These are phyloP conservation scores for Solanum hybrid DNA, from an alignment of 305 asterid genomes.

Conservation along the genomic window DNA sequence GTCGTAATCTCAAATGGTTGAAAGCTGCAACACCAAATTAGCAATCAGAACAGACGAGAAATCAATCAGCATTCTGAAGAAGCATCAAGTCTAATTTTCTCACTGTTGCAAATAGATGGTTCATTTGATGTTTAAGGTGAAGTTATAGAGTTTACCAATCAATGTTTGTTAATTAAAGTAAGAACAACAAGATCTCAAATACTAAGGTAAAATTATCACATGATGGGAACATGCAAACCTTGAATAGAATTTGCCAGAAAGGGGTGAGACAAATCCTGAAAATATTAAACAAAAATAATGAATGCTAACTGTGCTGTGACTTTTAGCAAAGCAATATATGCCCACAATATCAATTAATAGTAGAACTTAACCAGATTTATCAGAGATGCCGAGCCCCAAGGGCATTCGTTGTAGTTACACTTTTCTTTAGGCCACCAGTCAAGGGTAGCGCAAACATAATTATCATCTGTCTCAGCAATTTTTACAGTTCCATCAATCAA, in stretches of 20 bases:
- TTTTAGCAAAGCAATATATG: background rate
- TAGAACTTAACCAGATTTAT: constrained; percentile 55
- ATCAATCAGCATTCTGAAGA: background rate
- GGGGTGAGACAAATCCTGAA: constrained; percentile 68
- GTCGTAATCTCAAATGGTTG: constrained; percentile 61
- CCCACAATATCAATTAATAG: background rate
- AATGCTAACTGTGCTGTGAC: background rate
- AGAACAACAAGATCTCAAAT: background rate
- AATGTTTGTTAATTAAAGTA: background rate
- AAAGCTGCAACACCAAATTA: constrained; percentile 44
- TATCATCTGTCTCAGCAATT: constrained; percentile 57
- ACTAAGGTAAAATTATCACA: background rate
- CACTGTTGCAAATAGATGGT: background rate
- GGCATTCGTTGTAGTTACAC: constrained; percentile 71
- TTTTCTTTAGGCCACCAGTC: constrained; percentile 97
- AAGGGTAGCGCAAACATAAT: constrained; percentile 74
- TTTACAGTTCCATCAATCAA: constrained; percentile 34
- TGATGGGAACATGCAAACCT: constrained; percentile 41
- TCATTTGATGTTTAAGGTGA: background rate
- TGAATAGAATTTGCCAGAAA: constrained; percentile 53
- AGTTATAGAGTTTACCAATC: background rate
- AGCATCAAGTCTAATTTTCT: background rate
- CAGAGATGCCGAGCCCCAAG: constrained; percentile 73
- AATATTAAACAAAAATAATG: constrained; percentile 13
- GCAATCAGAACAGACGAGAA: background rate